phyloP scores from a whole-genome alignment of 208 protist species.

The Leishmania major region DNA sequence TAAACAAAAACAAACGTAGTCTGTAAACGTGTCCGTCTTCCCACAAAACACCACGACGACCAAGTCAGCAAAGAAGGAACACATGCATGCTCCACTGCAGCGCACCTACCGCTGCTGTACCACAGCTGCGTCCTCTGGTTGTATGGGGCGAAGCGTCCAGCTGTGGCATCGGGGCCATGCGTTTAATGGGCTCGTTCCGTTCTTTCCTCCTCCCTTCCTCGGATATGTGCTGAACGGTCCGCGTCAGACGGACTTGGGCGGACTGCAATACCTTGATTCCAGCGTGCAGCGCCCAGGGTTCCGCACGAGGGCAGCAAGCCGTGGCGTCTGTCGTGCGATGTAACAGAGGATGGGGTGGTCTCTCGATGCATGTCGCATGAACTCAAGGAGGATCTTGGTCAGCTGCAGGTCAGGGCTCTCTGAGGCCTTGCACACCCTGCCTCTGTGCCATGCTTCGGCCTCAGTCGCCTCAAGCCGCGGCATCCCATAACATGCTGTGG shows the following conservation, averaged over 20 bases:
- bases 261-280: too few relatives aligned
- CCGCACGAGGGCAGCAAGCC: too few relatives aligned
- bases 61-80: too few relatives aligned
- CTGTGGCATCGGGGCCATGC: too few relatives aligned
- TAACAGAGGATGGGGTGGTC: not conserved
- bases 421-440: not conserved
- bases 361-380: not conserved
- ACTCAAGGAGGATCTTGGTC: not conserved
- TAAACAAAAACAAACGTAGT: not conserved
- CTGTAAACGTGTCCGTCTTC: not conserved
- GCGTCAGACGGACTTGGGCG: too few relatives aligned
- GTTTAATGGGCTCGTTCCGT: not conserved
- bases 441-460: not conserved
- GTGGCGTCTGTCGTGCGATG: not conserved
- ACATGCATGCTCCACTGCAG: too few relatives aligned
- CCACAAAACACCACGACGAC: too few relatives aligned
- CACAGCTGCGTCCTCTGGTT: not conserved
- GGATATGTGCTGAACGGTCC: not conserved
- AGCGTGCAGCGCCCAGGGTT: too few relatives aligned
- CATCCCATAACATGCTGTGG: not conserved
- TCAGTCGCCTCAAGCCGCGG: not conserved
- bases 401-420: not conserved
- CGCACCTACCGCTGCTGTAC: not conserved
- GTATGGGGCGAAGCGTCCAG: too few relatives aligned
- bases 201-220: not conserved